Evolutionary conservation across 1,284 basidiomycete genomes (phyloP), one percentile per base, ranked within the genome.

Genomic region (Testicularia cyperi): DNA sequence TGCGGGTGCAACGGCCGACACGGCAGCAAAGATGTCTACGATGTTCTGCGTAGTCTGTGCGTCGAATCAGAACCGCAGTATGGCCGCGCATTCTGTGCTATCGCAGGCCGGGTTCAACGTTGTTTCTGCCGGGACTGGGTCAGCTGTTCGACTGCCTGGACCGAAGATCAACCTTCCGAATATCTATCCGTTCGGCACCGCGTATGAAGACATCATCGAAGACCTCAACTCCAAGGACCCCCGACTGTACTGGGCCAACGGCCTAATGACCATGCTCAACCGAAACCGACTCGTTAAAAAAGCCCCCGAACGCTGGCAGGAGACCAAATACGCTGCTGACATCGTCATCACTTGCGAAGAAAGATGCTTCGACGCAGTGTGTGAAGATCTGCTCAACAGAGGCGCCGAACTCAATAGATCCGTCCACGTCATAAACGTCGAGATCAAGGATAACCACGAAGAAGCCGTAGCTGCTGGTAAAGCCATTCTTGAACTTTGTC

Each of bases 271-370:
- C 51, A 99, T 99, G 95, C 81, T 99, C 24, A 95, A 98, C 77
- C 85, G 95, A 29, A 99, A 99, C 80, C 81, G 95, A 51, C 84
- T 85, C 52, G 84, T 98, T 53, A 99, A 99, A 77, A 77, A 82
- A 4, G 92, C 94, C 7, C 95, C 95, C 25, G 92, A 99, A 76
- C 83, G 92, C 61, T 99, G 92, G 92, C 94, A 98, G 70, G 92
- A 97, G 43, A 87, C 83, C 44, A 87, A 81, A 70, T 85, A 86
- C 1, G 81, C 90, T 10, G 90, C 90, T 6, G 95, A 99, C 75
- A 83, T 99, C 13, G 94, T 99, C 13, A 95, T 99, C 66, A 99
- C 95, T 3, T 99, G 95, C 78, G 95, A 98, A 79, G 95, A 99
- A 78, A 83, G 94, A 46, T 99, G 95, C 78, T 99, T 92, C 78